Percentiles rank a stretch among this genome's conserved stretches.
These are phyloP conservation scores for Tanacetum coccineum DNA, from an alignment of 129 eudicot genomes.

Conservation along the genomic window DNA sequence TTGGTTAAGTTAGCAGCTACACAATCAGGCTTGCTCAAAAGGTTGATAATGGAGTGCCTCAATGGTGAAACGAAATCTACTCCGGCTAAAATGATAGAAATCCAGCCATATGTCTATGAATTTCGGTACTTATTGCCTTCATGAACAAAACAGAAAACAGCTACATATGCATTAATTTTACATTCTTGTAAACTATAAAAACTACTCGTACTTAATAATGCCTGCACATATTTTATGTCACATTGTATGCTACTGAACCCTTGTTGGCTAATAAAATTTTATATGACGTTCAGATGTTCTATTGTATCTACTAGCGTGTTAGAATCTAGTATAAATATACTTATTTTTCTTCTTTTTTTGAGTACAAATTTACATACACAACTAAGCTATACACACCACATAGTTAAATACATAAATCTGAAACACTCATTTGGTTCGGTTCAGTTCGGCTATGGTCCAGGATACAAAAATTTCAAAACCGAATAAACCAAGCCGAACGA, in stretches of 20 bases:
- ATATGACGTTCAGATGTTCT: neutral
- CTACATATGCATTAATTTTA: neutral
- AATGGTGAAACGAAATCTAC: conserved; percentile 55
- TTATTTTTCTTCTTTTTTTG: too few species aligned
- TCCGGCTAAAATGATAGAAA: conserved; percentile 49
- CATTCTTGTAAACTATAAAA: conserved; percentile 6
- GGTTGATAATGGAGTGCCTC: conserved; percentile 77
- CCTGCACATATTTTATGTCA: conserved; percentile 28
- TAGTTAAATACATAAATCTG: too few species aligned
- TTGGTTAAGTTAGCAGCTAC: conserved; percentile 93
- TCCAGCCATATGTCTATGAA: conserved; percentile 79
- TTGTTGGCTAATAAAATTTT: neutral
- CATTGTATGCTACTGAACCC: neutral
- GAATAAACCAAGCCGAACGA: too few species aligned
- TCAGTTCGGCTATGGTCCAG: too few species aligned
- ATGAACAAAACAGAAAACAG: conserved; percentile 21
- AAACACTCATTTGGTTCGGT: too few species aligned
- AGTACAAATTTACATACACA: too few species aligned
- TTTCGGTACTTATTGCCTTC: conserved; percentile 73
- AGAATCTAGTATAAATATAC: too few species aligned
- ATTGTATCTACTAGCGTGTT: too few species aligned
- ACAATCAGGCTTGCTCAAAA: conserved; percentile 47
- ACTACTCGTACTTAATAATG: neutral
- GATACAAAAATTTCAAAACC: too few species aligned
- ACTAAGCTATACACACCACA: too few species aligned